Conservation (phyloP, 2,329 filamentous ascomycete genomes). For the Colletotrichum ledebouriae region DNA sequence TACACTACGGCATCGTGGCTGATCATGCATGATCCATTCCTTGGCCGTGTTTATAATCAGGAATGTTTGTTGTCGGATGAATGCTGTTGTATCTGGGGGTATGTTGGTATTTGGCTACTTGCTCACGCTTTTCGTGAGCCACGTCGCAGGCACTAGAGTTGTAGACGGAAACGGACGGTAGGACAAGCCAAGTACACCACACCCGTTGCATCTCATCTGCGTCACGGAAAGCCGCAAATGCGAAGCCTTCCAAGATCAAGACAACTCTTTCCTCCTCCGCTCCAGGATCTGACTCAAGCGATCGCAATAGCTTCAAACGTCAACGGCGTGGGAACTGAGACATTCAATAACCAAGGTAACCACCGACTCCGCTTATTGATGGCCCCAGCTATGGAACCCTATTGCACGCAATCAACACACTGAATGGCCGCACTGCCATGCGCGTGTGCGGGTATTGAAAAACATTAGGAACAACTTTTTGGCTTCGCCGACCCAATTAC, state of each 20-base stretch:
- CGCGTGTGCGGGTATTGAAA: slow-evolving; percentile 35
- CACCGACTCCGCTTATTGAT: slow-evolving; percentile 30
- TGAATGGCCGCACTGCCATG: slow-evolving; percentile 20
- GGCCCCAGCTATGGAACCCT: slow-evolving; percentile 29
- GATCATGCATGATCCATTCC: background rate
- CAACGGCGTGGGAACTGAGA: background rate
- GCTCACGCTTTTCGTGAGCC: background rate
- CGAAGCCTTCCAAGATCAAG: slow-evolving; percentile 14
- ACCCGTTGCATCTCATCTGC: slow-evolving; percentile 16
- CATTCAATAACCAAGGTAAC: slow-evolving; percentile 1
- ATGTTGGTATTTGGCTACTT: too few relatives aligned
- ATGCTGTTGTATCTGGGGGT: too few relatives aligned
- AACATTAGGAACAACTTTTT: slow-evolving; percentile 37
- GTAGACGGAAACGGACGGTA: slow-evolving; percentile 31
- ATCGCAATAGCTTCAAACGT: background rate
- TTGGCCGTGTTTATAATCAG: slow-evolving; percentile 24
- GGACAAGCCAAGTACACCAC: slow-evolving; percentile 28
- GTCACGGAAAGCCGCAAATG: slow-evolving; percentile 25
- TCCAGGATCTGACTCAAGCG: slow-evolving; percentile 6
- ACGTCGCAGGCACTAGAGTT: slow-evolving; percentile 9
- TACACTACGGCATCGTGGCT: background rate
- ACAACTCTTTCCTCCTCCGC: background rate
- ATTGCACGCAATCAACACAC: slow-evolving; percentile 35
- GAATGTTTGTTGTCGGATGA: background rate
- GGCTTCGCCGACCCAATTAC: slow-evolving; percentile 28